These are phyloP conservation scores for Phytophthora uliginosa DNA, from an alignment of 352 stramenopile species.

Conservation along the genomic window DNA sequence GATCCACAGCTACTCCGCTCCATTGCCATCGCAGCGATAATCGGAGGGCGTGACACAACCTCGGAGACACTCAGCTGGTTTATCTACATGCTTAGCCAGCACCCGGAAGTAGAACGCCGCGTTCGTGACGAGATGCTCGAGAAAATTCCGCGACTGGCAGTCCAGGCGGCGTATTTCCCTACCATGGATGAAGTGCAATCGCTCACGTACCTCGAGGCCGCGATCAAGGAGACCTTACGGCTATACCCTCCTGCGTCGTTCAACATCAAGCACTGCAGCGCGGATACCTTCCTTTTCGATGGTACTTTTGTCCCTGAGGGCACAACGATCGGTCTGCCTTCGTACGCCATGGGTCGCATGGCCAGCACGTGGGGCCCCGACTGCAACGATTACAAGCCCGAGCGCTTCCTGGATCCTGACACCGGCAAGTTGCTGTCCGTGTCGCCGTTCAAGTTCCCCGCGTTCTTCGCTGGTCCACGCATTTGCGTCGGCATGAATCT, in stretches of 20 bases:
- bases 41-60: constrained; percentile 74
- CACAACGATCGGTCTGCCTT: constrained; percentile 38
- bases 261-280: constrained; percentile 44
- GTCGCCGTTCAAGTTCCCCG: constrained; percentile 61
- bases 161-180: constrained; percentile 13
- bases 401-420: constrained; percentile 52
- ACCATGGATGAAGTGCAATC: constrained; percentile 43
- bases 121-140: constrained; percentile 49
- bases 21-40: constrained; percentile 59
- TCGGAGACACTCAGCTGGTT: constrained; percentile 61
- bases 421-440: constrained; percentile 34
- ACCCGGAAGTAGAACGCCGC: constrained; percentile 41
- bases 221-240: constrained; percentile 57
- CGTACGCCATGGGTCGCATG: constrained; percentile 54
- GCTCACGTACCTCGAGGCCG: constrained; percentile 54
- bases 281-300: constrained; percentile 54
- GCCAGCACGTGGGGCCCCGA: constrained; percentile 48
- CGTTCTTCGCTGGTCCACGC: constrained; percentile 66
- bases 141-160: constrained; percentile 35
- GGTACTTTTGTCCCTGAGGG: constrained; percentile 51
- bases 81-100: constrained; percentile 50
- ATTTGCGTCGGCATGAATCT: constrained; percentile 71
- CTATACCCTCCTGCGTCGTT: constrained; percentile 56
- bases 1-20: constrained; percentile 48
- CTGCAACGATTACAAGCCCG: constrained; percentile 50